A percentile compares a stretch with the other conserved stretches of the same genome.
Conservation (phyloP, 108 stramenopile genomes). For the Aurantiochytrium sp. region DNA sequence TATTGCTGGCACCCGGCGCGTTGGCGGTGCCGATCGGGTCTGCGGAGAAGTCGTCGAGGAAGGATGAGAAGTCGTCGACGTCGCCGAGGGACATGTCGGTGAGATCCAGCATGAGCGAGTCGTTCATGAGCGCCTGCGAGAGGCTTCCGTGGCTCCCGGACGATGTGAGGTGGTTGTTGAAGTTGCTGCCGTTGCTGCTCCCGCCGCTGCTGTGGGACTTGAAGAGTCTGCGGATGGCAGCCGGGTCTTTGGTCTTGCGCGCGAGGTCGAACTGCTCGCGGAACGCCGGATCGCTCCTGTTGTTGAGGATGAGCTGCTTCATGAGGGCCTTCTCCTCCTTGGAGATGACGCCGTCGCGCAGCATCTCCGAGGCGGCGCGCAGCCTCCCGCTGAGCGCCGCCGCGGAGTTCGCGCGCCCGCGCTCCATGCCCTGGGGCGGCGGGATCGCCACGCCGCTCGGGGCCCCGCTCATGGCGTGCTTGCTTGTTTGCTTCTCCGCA, state of each 20-base stretch:
- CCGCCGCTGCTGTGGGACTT: not conserved
- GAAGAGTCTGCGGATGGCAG: not conserved
- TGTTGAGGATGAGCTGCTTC: not conserved
- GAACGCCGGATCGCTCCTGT: not conserved
- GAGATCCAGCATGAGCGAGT: not conserved
- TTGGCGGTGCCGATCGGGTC: not conserved
- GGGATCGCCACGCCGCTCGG: not conserved
- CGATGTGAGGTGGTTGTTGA: too few relatives aligned
- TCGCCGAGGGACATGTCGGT: not conserved
- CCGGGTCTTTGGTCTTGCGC: not conserved
- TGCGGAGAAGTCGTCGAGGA: not conserved
- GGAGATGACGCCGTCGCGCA: constrained; percentile 17
- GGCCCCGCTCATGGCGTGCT: too few relatives aligned
- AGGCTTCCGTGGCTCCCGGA: too few relatives aligned
- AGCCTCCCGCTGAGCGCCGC: not conserved
- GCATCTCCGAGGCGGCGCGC: constrained; percentile 26
- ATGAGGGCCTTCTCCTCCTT: constrained; percentile 24
- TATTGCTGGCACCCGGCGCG: too few relatives aligned
- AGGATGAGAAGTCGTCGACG: not conserved
- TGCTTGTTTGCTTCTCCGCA: too few relatives aligned
- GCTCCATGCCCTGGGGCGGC: not conserved
- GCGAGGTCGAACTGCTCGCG: constrained; percentile 19
- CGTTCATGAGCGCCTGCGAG: not conserved
- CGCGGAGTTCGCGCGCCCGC: constrained; percentile 11
- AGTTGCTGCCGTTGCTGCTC: too few relatives aligned